phyloP scores from a whole-genome alignment of 2,329 filamentous ascomycete genomes.

The Lithohypha guttulata region DNA sequence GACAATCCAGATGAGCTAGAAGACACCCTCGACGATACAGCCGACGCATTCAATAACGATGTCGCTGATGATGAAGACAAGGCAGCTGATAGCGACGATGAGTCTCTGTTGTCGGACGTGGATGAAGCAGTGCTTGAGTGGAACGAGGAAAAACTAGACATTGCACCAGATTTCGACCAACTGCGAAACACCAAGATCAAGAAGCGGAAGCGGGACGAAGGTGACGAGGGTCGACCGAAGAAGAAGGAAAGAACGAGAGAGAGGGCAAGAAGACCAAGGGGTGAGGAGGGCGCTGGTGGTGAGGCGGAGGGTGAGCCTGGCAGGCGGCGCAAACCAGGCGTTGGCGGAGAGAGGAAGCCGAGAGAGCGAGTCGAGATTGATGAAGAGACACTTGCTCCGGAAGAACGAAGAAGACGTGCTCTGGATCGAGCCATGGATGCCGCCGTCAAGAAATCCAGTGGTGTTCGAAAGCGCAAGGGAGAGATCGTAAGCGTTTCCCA shows the following conservation, averaged over 20 bases:
- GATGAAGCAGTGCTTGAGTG: slow-evolving; percentile 57
- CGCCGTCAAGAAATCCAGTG: slow-evolving; percentile 69
- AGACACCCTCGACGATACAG: slow-evolving; percentile 15
- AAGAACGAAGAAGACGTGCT: slow-evolving; percentile 58
- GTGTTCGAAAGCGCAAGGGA: slow-evolving; percentile 65
- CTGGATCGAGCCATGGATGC: slow-evolving; percentile 82
- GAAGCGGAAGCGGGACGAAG: slow-evolving; percentile 53
- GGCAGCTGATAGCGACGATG: slow-evolving; percentile 44
- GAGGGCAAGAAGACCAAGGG: slow-evolving; percentile 51
- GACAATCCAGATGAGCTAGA: slow-evolving; percentile 28
- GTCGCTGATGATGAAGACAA: slow-evolving; percentile 24
- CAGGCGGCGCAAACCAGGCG: slow-evolving; percentile 40
- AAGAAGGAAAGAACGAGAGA: slow-evolving; percentile 48
- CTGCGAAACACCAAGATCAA: slow-evolving; percentile 51
- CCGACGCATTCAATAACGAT: slow-evolving; percentile 12
- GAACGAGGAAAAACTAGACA: slow-evolving; percentile 48
- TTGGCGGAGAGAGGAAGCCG: slow-evolving; percentile 39
- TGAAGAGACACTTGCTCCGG: slow-evolving; percentile 69
- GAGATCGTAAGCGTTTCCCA: slow-evolving; percentile 57
- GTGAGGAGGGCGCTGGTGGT: slow-evolving; percentile 49
- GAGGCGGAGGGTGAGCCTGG: slow-evolving; percentile 42
- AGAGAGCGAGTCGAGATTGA: slow-evolving; percentile 52
- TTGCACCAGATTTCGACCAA: slow-evolving; percentile 52
- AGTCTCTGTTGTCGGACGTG: slow-evolving; percentile 53
- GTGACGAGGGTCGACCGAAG: slow-evolving; percentile 57